phyloP scores from a whole-genome alignment of 331 rosid species.

The Quercus phellos region DNA sequence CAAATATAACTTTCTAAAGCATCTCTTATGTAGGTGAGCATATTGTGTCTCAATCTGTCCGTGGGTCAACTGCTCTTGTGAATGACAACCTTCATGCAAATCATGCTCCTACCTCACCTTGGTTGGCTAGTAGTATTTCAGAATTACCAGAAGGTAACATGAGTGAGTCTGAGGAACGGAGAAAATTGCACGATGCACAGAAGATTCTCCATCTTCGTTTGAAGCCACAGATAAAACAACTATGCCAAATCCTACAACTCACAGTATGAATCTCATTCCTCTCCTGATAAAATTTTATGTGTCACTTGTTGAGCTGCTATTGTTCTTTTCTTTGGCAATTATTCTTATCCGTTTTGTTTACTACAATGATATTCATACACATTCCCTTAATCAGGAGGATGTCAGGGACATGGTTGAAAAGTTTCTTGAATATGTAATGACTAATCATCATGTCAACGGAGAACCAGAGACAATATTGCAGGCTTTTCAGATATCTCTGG shows the following conservation, averaged over 20 bases:
- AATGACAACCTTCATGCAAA: conserved; percentile 11
- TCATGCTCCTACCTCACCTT: conserved; percentile 8
- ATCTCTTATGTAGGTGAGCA: conserved; percentile 35
- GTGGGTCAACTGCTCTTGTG: conserved; percentile 26
- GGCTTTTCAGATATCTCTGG: conserved; percentile 91
- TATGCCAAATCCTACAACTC: conserved; percentile 60
- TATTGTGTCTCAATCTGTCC: conserved; percentile 21
- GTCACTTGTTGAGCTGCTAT: conserved; percentile 2
- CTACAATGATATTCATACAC: conserved; percentile 17
- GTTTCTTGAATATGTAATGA: conserved; percentile 63
- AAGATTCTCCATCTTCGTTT: conserved; percentile 51
- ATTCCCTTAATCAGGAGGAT: conserved; percentile 47
- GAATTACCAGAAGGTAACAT: conserved; percentile 13
- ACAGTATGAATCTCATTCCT: conserved; percentile 53
- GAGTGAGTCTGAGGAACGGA: conserved; percentile 43
- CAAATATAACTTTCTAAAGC: conserved; percentile 2
- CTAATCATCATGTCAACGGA: conserved; percentile 49
- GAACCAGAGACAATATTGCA: conserved; percentile 58
- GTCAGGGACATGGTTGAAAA: conserved; percentile 45
- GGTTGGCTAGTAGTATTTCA: background rate
- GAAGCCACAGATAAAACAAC: conserved; percentile 58
- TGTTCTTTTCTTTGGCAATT: background rate
- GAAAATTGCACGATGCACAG: conserved; percentile 44
- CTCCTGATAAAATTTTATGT: background rate
- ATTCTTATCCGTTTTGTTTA: background rate